Base-by-base conservation (phyloP, 1,284 basidiomycete species). In the Marasmius oreades region DNA sequence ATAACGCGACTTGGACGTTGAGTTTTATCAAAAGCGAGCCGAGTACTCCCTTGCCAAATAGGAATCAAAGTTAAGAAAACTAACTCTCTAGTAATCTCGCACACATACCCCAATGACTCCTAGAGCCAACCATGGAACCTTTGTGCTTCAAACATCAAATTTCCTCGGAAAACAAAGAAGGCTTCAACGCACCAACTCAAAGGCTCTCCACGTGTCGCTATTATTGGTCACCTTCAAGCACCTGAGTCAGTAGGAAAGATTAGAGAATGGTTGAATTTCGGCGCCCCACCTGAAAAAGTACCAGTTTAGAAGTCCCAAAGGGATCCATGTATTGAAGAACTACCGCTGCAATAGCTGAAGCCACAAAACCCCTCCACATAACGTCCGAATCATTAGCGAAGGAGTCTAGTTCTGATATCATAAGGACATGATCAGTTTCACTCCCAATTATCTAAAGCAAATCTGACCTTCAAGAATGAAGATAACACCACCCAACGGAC, bases 331-430 rank as follows among this genome's bases (percentile, higher is more conserved):
- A 90, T 69, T 89, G 86, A 45, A 89, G 66, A 7, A 85, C 75
- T 20, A 88, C 81, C 2, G 87, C 86, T 2, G 87, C 87, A 56
- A 89, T 77, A 43, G 82, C 85, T 23, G 86, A 88, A 2, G 85
- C 86, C 10, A 89, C 87, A 65, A 90, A 90, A 20, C 84, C 86
- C 55, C 84, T 78, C 87, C 86, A 89, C 76, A 89, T 83, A 28
- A 89, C 84, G 54, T 88, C 84, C 16, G 79, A 79, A 64, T 87
- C 85, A 62, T 82, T 83, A 8, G 83, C 79, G 64, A 88, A 87
- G 1, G 84, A 79, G 62, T 88, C 85, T 12, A 90, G 72, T 66
- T 90, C 86, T 83, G 59, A 20, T 10, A 12, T 18, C 28, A 50
- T 12, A 22, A 37, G 36, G n/a, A 18, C 12, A 20, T 14, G n/a